phyloP scores from a whole-genome alignment of 768 basidiomycete species.

The Mycena polygramma region DNA sequence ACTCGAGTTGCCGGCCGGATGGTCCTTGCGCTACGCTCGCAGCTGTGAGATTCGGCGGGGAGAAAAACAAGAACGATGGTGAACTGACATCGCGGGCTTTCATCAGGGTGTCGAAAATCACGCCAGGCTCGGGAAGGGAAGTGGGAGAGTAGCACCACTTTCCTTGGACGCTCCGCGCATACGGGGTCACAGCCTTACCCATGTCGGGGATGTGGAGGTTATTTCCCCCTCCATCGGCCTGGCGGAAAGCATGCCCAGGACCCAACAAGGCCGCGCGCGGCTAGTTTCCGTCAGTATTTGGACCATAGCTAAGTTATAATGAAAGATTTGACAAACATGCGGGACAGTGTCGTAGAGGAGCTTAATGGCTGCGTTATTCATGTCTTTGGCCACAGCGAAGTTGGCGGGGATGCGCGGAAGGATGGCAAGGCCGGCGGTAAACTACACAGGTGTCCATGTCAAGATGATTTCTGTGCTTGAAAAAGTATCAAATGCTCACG shows the following conservation, averaged over 20 bases:
- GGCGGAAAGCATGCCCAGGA: slow-evolving; percentile 50
- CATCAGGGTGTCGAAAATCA: slow-evolving; percentile 76
- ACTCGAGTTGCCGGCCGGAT: slow-evolving; percentile 70
- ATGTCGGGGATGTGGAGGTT: slow-evolving; percentile 57
- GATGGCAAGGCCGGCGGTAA: slow-evolving; percentile 43
- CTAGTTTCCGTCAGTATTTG: slow-evolving; percentile 30
- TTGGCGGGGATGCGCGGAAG: slow-evolving; percentile 43
- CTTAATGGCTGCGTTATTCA: slow-evolving; percentile 47
- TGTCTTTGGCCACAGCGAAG: slow-evolving; percentile 24
- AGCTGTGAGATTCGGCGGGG: not conserved
- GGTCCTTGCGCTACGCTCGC: slow-evolving; percentile 50
- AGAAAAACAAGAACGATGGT: slow-evolving; percentile 10
- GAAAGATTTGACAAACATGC: slow-evolving; percentile 50
- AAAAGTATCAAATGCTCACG: slow-evolving; percentile 30
- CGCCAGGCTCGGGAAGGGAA: slow-evolving; percentile 65
- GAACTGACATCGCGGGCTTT: slow-evolving; percentile 51
- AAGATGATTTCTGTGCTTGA: not conserved
- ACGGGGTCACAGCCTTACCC: slow-evolving; percentile 64
- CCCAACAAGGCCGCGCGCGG: slow-evolving; percentile 42
- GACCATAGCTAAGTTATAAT: not conserved
- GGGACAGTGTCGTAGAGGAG: slow-evolving; percentile 70
- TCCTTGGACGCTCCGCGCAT: slow-evolving; percentile 64
- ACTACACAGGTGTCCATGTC: slow-evolving; percentile 35
- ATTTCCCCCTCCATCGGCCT: slow-evolving; percentile 65
- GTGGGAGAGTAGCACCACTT: slow-evolving; percentile 49